A percentile compares a stretch with the other conserved stretches of the same genome.
These are phyloP conservation scores for Leptographium radiaticola DNA, from an alignment of 2,329 filamentous ascomycete species.

Conservation along the genomic window DNA sequence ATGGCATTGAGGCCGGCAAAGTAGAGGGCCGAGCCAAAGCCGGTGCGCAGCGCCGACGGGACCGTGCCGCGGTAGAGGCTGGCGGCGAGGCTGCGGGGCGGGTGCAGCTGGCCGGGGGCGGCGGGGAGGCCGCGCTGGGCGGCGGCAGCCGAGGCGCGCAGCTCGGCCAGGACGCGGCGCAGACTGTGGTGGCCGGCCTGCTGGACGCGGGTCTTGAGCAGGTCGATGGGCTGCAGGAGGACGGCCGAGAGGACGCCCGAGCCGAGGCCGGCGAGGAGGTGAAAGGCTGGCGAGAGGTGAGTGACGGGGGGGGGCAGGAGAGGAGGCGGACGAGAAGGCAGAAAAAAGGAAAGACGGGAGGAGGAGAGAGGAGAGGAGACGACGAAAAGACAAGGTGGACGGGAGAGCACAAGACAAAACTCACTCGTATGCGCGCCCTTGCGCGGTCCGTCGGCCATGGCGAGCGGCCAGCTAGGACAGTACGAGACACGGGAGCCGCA, in stretches of 20 bases:
- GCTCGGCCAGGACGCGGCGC: slow-evolving; percentile 51
- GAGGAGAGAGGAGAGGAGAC: background rate
- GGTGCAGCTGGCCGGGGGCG: background rate
- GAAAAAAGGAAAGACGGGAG: background rate
- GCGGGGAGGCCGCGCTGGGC: background rate
- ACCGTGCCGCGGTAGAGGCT: slow-evolving; percentile 86
- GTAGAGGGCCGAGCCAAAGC: slow-evolving; percentile 86
- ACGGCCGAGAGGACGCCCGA: slow-evolving; percentile 82
- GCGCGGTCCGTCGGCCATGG: slow-evolving; percentile 22
- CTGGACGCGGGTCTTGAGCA: slow-evolving; percentile 92
- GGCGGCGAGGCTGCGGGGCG: slow-evolving; percentile 22
- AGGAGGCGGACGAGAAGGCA: too few relatives aligned
- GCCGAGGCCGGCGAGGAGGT: slow-evolving; percentile 77
- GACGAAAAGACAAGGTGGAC: too few relatives aligned
- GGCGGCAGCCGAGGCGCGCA: slow-evolving; percentile 32
- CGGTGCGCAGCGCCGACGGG: slow-evolving; percentile 85
- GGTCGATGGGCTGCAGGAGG: slow-evolving; percentile 85
- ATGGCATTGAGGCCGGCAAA: slow-evolving; percentile 79
- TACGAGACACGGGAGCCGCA: background rate
- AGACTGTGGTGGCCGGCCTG: slow-evolving; percentile 67
- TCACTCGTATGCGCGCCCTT: slow-evolving; percentile 22
- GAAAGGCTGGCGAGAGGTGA: slow-evolving; percentile 51
- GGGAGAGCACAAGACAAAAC: background rate
- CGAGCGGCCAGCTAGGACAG: slow-evolving; percentile 1
- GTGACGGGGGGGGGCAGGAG: background rate